A percentile compares a stretch with the other conserved stretches of the same genome.
These are phyloP conservation scores for Neocatenulostroma microsporum DNA, from an alignment of 2,329 filamentous ascomycete genomes.

Conservation along the genomic window DNA sequence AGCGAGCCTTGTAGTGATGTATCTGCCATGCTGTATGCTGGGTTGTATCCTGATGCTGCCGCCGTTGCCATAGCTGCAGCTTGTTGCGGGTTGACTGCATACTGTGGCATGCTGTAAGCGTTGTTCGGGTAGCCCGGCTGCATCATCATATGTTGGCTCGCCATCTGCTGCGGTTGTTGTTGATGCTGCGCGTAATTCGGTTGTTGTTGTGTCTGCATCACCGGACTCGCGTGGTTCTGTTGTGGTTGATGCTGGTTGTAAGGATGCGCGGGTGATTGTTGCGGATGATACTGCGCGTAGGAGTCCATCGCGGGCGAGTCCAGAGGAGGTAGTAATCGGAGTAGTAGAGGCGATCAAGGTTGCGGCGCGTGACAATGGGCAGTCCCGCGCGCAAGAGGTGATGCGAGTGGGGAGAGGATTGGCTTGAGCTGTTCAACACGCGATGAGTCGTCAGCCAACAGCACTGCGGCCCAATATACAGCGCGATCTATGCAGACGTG, in stretches of 20 bases:
- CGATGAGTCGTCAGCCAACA: slow-evolving; percentile 9
- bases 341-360: not conserved
- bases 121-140: slow-evolving; percentile 75
- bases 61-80: slow-evolving; percentile 92
- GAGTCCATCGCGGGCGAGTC: slow-evolving; percentile 35
- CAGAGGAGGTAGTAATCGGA: slow-evolving; percentile 1
- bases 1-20: slow-evolving; percentile 56
- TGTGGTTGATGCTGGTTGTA: slow-evolving; percentile 42
- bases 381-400: not conserved
- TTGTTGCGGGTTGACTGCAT: slow-evolving; percentile 74
- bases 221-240: slow-evolving; percentile 64
- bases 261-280: slow-evolving; percentile 32
- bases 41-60: slow-evolving; percentile 77
- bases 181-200: slow-evolving; percentile 49
- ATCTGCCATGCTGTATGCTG: slow-evolving; percentile 63
- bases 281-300: slow-evolving; percentile 42
- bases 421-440: slow-evolving; percentile 5
- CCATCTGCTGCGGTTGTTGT: slow-evolving; percentile 52
- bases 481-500: slow-evolving; percentile 6
- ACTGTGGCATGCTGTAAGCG: slow-evolving; percentile 63
- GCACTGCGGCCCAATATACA: slow-evolving; percentile 15
- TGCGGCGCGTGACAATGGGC: slow-evolving; percentile 3
- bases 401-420: slow-evolving; percentile 2
- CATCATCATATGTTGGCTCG: slow-evolving; percentile 52
- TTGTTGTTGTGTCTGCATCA: slow-evolving; percentile 63